Conservation (phyloP, 1,139 yeast genomes). For the Geotrichum cucujoidarum region DNA sequence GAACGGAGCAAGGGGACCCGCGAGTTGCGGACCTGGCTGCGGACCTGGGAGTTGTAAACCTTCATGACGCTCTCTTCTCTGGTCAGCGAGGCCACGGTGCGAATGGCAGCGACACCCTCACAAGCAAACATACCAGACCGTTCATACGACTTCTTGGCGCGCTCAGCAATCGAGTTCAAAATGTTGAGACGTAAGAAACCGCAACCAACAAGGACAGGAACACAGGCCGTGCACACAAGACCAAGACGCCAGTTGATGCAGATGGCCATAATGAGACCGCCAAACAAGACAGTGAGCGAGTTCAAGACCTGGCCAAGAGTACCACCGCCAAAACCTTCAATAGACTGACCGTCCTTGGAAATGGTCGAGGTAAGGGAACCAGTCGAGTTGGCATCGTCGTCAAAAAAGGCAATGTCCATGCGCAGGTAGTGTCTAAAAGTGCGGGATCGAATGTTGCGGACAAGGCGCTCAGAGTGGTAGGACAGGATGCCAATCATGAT, state of each 20-base stretch:
- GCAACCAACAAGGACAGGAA: slow-evolving; percentile 70
- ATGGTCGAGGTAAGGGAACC: slow-evolving; percentile 82
- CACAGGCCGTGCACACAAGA: slow-evolving; percentile 51
- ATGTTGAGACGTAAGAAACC: slow-evolving; percentile 76
- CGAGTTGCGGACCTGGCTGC: slow-evolving; percentile 32
- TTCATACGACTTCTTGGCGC: slow-evolving; percentile 39
- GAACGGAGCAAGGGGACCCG: slow-evolving; percentile 30
- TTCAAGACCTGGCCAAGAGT: slow-evolving; percentile 78
- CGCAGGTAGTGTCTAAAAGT: slow-evolving; percentile 43
- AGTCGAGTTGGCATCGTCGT: slow-evolving; percentile 53
- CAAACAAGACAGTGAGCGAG: slow-evolving; percentile 58
- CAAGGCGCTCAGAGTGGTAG: slow-evolving; percentile 18
- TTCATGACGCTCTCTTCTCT: slow-evolving; percentile 36
- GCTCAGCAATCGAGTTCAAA: slow-evolving; percentile 63
- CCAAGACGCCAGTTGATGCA: slow-evolving; percentile 61
- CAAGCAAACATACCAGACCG: slow-evolving; percentile 39
- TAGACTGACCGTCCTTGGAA: slow-evolving; percentile 79
- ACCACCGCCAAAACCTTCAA: slow-evolving; percentile 82
- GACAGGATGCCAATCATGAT: slow-evolving; percentile 30
- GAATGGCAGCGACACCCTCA: slow-evolving; percentile 36
- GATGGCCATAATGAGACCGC: slow-evolving; percentile 72
- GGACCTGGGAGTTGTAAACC: slow-evolving; percentile 30
- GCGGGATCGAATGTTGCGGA: slow-evolving; percentile 24
- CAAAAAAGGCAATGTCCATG: slow-evolving; percentile 83
- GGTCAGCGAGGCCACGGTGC: slow-evolving; percentile 39